A percentile compares a stretch with the other conserved stretches of the same genome.
phyloP scores from a whole-genome alignment of 225 moss, liverwort and hornwort species.

The Pseudoscleropodium purum region DNA sequence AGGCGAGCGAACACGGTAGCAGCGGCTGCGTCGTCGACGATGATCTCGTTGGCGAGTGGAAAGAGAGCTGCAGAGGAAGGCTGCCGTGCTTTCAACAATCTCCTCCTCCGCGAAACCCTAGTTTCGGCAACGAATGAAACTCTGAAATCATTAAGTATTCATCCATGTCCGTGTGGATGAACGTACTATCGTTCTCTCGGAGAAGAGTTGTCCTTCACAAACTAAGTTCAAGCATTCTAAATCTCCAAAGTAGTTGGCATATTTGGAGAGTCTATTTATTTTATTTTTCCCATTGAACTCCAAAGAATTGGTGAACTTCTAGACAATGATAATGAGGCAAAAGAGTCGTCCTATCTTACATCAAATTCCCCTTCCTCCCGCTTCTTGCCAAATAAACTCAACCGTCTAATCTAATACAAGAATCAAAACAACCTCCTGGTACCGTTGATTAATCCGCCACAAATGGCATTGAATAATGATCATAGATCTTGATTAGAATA shows the following conservation, averaged over 20 bases:
- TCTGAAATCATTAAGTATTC: not conserved
- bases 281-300: accelerated
- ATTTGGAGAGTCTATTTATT: not conserved
- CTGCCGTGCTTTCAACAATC: not conserved
- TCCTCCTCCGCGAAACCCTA: not conserved
- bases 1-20: not conserved
- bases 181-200: not conserved
- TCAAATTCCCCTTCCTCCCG: too few relatives aligned
- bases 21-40: not conserved
- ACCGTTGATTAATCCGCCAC: too few relatives aligned
- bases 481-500: too few relatives aligned
- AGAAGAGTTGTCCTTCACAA: too few relatives aligned
- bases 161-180: not conserved
- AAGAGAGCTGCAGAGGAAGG: accelerated
- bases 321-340: not conserved
- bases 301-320: accelerated
- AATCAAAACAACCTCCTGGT: too few relatives aligned
- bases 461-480: too few relatives aligned
- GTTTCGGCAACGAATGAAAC: not conserved
- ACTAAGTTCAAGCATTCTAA: too few relatives aligned
- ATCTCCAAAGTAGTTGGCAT: not conserved
- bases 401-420: too few relatives aligned
- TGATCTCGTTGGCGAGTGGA: not conserved
- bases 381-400: too few relatives aligned
- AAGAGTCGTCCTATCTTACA: too few relatives aligned